Evolutionary conservation across 306 rosid genomes (phyloP).

Genomic region (Pyrus communis): DNA sequence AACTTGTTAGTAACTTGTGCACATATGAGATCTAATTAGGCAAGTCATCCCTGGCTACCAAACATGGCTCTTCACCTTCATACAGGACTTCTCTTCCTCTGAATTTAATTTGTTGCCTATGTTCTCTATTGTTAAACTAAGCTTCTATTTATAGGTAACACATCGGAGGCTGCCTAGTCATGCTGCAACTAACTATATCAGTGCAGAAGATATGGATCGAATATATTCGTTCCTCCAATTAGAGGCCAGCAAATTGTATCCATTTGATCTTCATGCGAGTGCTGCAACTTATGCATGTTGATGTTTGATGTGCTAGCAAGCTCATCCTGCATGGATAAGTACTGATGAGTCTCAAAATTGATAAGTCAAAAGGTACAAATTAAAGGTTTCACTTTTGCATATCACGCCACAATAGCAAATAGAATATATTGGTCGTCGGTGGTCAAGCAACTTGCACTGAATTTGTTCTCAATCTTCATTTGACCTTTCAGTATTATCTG

Average conservation of each 20-base stretch:
- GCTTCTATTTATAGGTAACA: slow-evolving; percentile 30
- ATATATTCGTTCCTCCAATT: neutral
- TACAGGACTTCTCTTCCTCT: slow-evolving; percentile 45
- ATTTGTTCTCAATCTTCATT: neutral
- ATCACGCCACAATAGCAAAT: neutral
- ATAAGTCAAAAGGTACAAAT: neutral
- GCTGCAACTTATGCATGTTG: neutral
- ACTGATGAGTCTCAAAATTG: neutral
- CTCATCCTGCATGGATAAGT: neutral
- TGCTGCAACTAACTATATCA: neutral
- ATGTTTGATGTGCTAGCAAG: neutral
- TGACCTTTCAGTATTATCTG: neutral
- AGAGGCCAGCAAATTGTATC: neutral
- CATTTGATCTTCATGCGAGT: neutral
- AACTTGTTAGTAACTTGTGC: neutral
- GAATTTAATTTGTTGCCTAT: neutral
- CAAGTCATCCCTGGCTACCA: slow-evolving; percentile 73
- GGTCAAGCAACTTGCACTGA: neutral
- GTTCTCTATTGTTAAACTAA: neutral
- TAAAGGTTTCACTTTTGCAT: neutral
- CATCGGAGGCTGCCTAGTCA: too few relatives aligned
- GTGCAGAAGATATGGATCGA: neutral
- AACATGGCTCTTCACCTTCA: slow-evolving; percentile 57
- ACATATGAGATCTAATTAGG: slow-evolving; percentile 17
- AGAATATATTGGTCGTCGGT: neutral